A percentile compares a stretch with the other conserved stretches of the same genome.
These are phyloP conservation scores for Candida verbasci DNA, from an alignment of 805 yeast species.

Conservation along the genomic window DNA sequence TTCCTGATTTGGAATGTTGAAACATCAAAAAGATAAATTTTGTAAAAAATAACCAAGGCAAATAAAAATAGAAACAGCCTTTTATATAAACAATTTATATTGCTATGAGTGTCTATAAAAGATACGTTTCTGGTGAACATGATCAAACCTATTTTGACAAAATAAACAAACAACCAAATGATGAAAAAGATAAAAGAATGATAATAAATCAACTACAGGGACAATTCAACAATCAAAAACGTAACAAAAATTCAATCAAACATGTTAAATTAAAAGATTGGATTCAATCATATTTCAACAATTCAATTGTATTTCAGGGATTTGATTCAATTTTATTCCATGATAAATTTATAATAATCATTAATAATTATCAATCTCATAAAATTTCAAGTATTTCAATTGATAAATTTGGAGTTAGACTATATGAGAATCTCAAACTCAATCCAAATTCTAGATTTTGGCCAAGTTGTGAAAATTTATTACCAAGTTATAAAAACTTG, in stretches of 20 bases:
- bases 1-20: too few species aligned
- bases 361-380: conserved; percentile 41
- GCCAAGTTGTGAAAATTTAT: conserved; percentile 73
- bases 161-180: neutral
- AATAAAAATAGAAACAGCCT: too few species aligned
- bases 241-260: conserved; percentile 4
- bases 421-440: conserved; percentile 55
- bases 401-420: conserved; percentile 63
- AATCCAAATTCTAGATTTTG: conserved; percentile 61
- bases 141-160: conserved; percentile 16
- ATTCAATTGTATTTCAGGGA: conserved; percentile 52
- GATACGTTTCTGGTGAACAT: conserved; percentile 36
- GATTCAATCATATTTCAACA: conserved; percentile 35
- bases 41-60: too few species aligned
- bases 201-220: conserved; percentile 23
- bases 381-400: conserved; percentile 52
- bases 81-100: too few species aligned
- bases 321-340: conserved; percentile 49
- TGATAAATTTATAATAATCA: conserved; percentile 45
- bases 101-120: conserved; percentile 38
- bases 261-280: conserved; percentile 20
- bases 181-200: conserved; percentile 4
- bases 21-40: too few species aligned
- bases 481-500: conserved; percentile 43
- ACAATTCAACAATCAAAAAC: conserved; percentile 7